phyloP scores from a whole-genome alignment of 208 protist genomes.

The Novymonas esmeraldas region DNA sequence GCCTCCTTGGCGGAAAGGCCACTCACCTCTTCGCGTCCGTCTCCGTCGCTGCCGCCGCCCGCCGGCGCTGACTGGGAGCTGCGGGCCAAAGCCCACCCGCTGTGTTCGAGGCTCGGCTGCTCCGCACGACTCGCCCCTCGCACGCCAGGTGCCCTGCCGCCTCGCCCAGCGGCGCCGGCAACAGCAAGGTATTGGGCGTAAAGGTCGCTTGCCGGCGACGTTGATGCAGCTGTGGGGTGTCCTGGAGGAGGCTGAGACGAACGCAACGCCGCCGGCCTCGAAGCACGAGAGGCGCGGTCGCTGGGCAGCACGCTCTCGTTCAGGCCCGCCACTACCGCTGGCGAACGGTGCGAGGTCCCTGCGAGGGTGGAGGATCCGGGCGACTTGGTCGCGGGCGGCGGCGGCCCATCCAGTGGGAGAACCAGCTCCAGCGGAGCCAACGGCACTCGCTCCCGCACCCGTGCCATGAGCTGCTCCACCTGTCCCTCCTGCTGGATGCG shows the following conservation, averaged over 20 bases:
- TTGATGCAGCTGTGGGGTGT: not conserved
- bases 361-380: not conserved
- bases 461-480: slow-evolving; percentile 49
- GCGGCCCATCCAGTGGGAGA: slow-evolving; percentile 37
- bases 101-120: not conserved
- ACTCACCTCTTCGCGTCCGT: slow-evolving; percentile 7
- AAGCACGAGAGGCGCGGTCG: too few relatives aligned
- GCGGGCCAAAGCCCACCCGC: not conserved
- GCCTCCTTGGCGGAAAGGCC: slow-evolving; percentile 29
- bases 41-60: not conserved
- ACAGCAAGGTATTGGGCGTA: slow-evolving; percentile 49
- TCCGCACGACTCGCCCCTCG: not conserved
- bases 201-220: slow-evolving; percentile 16
- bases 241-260: not conserved
- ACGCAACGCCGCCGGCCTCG: not conserved
- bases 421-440: slow-evolving; percentile 44
- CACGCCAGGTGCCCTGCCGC: not conserved
- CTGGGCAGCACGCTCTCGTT: slow-evolving; percentile 35
- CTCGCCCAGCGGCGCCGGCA: not conserved
- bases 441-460: slow-evolving; percentile 39
- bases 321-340: slow-evolving; percentile 27
- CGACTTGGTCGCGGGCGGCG: not conserved
- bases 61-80: not conserved
- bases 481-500: slow-evolving; percentile 53
- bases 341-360: not conserved